Conservation (phyloP, 345 rosid species). For the Acer saccharum region DNA sequence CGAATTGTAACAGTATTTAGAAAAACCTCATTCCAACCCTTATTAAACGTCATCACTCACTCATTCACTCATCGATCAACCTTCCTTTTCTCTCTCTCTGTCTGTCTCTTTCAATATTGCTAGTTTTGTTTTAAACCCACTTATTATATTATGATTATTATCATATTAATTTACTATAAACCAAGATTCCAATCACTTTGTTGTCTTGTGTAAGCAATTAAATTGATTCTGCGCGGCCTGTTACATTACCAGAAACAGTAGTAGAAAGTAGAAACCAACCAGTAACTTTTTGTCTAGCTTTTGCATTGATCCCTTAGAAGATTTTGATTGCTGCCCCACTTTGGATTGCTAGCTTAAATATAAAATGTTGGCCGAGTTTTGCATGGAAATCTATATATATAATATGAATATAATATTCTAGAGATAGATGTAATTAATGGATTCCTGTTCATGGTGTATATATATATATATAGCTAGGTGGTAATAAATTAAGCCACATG, state of each 20-base stretch:
- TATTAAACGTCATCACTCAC: slow-evolving; percentile 11
- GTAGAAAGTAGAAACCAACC: too few species aligned
- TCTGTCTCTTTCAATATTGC: neutral
- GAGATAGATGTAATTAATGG: too few species aligned
- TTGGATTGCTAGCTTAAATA: too few species aligned
- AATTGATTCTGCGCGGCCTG: neutral
- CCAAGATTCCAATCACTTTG: neutral
- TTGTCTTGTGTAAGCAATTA: neutral
- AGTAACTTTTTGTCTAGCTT: neutral
- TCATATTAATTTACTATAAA: neutral
- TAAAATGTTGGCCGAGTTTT: too few species aligned
- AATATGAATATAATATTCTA: too few species aligned
- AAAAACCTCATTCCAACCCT: neutral
- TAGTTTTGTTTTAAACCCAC: neutral
- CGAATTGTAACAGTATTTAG: slow-evolving; percentile 17
- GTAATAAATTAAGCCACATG: neutral
- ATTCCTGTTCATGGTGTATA: too few species aligned
- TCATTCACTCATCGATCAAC: slow-evolving; percentile 10
- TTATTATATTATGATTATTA: too few species aligned
- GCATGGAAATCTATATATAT: neutral
- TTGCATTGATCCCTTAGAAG: neutral
- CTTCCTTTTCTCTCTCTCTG: slow-evolving; percentile 1
- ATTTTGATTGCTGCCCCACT: neutral
- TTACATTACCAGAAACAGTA: too few species aligned
- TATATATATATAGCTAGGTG: neutral